Percentiles rank a stretch among this genome's conserved stretches.
phyloP scores from a whole-genome alignment of 306 rosid genomes.

The Clitoria ternatea region DNA sequence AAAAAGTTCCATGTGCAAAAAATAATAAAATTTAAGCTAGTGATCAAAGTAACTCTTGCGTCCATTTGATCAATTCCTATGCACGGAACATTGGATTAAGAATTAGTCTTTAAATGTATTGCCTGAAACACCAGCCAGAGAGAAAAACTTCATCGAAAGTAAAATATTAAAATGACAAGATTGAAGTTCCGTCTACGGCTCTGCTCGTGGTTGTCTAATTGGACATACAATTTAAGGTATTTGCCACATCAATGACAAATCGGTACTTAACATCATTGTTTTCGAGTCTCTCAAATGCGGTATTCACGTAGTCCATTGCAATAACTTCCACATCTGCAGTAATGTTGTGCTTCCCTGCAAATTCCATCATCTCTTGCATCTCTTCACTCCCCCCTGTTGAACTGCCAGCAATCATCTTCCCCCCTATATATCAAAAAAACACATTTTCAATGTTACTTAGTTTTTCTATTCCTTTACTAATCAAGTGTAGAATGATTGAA shows the following conservation, averaged over 20 bases:
- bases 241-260: constrained; percentile 30
- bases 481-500: neutral
- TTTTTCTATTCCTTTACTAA: neutral
- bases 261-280: constrained; percentile 42
- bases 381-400: constrained; percentile 22
- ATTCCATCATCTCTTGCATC: constrained; percentile 37
- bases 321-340: constrained; percentile 32
- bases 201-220: neutral
- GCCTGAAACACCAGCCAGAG: no score
- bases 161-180: neutral
- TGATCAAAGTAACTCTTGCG: neutral
- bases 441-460: neutral
- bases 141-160: no score
- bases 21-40: neutral
- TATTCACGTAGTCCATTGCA: constrained; percentile 35
- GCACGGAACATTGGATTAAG: no score
- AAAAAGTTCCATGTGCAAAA: neutral
- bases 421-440: constrained; percentile 7
- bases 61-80: no score
- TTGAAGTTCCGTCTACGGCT: neutral
- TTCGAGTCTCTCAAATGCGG: constrained; percentile 27
- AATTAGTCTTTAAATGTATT: no score
- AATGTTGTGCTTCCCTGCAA: constrained; percentile 34
- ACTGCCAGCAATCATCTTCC: constrained; percentile 37
- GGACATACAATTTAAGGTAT: neutral